Percentiles rank a stretch among this genome's conserved stretches.
Conservation (phyloP, 2,329 filamentous ascomycete species). For the Pseudogymnoascus sp. region DNA sequence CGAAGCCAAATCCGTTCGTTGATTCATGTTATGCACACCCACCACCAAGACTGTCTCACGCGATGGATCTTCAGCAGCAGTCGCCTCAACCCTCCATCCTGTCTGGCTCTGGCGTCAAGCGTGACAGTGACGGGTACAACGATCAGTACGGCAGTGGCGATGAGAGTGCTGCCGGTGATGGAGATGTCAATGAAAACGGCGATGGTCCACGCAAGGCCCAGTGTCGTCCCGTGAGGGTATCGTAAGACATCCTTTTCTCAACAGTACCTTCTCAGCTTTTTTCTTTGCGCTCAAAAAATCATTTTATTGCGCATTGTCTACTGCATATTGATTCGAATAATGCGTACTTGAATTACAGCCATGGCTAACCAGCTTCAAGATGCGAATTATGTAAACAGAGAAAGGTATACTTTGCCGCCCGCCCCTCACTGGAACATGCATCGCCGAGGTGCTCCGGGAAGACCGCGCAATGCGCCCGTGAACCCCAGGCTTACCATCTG, state of each 20-base stretch:
- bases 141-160: conserved; percentile 22
- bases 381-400: conserved; percentile 74
- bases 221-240: conserved; percentile 41
- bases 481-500: conserved; percentile 7
- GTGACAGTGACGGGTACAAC: conserved; percentile 28
- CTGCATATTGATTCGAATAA: conserved; percentile 14
- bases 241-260: conserved; percentile 31
- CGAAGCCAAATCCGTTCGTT: neutral
- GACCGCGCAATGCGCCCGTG: neutral
- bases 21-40: neutral
- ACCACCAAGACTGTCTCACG: neutral
- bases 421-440: neutral
- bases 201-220: conserved; percentile 38
- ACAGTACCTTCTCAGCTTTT: conserved; percentile 18
- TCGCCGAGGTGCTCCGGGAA: neutral
- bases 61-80: conserved; percentile 27
- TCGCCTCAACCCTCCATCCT: conserved; percentile 22
- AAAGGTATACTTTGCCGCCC: conserved; percentile 48
- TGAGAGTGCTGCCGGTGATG: conserved; percentile 22
- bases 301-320: conserved; percentile 14
- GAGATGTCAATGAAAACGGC: conserved; percentile 24
- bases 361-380: conserved; percentile 36
- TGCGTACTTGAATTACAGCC: conserved; percentile 17
- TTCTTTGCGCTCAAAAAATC: conserved; percentile 14
- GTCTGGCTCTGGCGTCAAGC: conserved; percentile 19